Evolutionary conservation across 169 alveolate species (phyloP).

Genomic region (Plasmodium coatneyi): DNA sequence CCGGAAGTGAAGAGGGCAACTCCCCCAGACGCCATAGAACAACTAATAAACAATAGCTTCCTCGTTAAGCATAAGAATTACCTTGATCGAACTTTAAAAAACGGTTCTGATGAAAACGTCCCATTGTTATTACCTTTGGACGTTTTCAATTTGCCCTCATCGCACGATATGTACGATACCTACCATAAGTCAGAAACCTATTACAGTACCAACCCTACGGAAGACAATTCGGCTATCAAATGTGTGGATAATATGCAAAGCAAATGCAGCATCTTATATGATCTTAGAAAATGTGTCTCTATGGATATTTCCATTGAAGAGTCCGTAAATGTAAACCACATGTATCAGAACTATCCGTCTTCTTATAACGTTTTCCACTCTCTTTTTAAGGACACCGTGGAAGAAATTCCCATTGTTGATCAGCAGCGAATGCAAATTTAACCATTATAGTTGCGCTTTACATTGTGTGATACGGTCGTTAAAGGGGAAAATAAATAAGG

Average conservation of each 20-base stretch:
- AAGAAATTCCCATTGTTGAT: constrained; percentile 35
- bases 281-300: constrained; percentile 51
- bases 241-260: constrained; percentile 29
- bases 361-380: constrained; percentile 45
- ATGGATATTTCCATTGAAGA: constrained; percentile 57
- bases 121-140: constrained; percentile 40
- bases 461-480: not conserved
- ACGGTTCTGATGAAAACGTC: not conserved
- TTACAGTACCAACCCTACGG: constrained; percentile 41
- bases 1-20: constrained; percentile 4
- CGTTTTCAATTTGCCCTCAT: constrained; percentile 59
- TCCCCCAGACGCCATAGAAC: not conserved
- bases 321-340: constrained; percentile 29
- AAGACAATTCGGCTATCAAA: constrained; percentile 35
- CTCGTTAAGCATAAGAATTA: constrained; percentile 5
- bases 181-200: constrained; percentile 40
- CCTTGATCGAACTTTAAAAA: not conserved
- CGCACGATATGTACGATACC: constrained; percentile 58
- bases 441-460: not conserved
- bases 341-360: constrained; percentile 53
- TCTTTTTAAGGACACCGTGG: constrained; percentile 31
- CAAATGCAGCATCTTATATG: constrained; percentile 47
- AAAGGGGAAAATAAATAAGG: not conserved
- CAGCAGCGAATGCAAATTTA: not conserved
- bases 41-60: constrained; percentile 14